Evolutionary conservation across 345 rosid genomes (phyloP).

Genomic region (Arabis hirsuta): DNA sequence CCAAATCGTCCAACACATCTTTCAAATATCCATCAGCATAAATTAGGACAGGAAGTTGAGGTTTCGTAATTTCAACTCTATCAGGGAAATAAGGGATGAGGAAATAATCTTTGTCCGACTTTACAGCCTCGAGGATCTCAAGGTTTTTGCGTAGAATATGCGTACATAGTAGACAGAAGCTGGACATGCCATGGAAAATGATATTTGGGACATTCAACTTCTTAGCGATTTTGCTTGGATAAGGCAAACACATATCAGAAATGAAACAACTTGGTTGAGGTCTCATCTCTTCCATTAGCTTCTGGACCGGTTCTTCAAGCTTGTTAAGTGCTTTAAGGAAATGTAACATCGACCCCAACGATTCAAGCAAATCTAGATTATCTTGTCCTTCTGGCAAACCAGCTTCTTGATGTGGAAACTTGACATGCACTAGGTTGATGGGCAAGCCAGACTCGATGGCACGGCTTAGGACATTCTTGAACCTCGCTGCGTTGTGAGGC

Average conservation of each 20-base stretch:
- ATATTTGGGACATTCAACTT: conserved; percentile 55
- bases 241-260: conserved; percentile 50
- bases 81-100: conserved; percentile 49
- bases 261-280: conserved; percentile 57
- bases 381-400: conserved; percentile 48
- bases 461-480: conserved; percentile 29
- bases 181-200: conserved; percentile 53
- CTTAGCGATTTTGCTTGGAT: conserved; percentile 44
- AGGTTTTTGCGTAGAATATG: conserved; percentile 24
- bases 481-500: conserved; percentile 44
- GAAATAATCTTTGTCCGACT: conserved; percentile 35
- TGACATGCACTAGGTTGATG: conserved; percentile 21
- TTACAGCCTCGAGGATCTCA: conserved; percentile 17
- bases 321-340: conserved; percentile 30
- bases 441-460: conserved; percentile 34
- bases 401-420: conserved; percentile 38
- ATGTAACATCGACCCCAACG: background rate
- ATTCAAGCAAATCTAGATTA: conserved; percentile 34
- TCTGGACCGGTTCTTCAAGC: conserved; percentile 37
- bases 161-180: conserved; percentile 43
- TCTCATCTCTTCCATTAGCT: conserved; percentile 42
- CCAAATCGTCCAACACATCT: conserved; percentile 15
- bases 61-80: conserved; percentile 43
- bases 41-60: background rate
- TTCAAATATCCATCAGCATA: conserved; percentile 24